These are phyloP conservation scores for Syzygium grande DNA, from an alignment of 345 rosid genomes.

Conservation along the genomic window DNA sequence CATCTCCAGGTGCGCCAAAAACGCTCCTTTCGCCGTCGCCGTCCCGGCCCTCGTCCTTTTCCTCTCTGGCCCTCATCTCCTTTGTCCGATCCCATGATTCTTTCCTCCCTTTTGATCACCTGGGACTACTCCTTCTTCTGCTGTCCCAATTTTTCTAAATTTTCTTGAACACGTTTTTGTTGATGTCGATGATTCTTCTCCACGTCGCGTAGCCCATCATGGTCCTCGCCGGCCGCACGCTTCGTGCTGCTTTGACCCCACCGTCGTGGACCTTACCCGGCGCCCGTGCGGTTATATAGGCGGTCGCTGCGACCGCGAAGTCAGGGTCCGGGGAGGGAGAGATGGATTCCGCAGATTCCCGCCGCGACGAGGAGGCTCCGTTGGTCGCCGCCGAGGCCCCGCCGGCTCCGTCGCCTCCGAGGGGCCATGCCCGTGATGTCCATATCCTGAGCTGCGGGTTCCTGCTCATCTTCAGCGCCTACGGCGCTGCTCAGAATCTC, in stretches of 20 bases:
- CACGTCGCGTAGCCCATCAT: constrained; percentile 2
- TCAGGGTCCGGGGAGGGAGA: neutral
- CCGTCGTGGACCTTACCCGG: constrained; percentile 14
- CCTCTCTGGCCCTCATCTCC: neutral
- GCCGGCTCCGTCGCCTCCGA: constrained; percentile 10
- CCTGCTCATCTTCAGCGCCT: constrained; percentile 70
- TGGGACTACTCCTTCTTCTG: neutral
- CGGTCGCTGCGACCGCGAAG: neutral
- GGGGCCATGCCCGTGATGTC: constrained; percentile 53
- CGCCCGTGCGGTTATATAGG: constrained; percentile 4
- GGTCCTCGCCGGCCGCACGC: constrained; percentile 24
- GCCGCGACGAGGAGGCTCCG: constrained; percentile 54
- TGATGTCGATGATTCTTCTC: constrained; percentile 17
- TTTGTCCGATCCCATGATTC: neutral
- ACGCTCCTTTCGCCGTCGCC: neutral
- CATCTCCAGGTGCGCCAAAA: neutral
- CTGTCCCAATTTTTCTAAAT: neutral
- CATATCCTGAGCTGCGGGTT: constrained; percentile 77
- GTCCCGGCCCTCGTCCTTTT: neutral
- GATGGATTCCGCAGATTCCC: constrained; percentile 30
- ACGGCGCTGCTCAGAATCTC: constrained; percentile 95
- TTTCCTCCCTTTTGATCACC: neutral
- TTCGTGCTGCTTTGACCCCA: constrained; percentile 15
- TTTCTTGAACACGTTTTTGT: neutral
- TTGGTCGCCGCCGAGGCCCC: constrained; percentile 29